These are phyloP conservation scores for Marasmius sp. DNA, from an alignment of 1,284 basidiomycete genomes.

Conservation along the genomic window DNA sequence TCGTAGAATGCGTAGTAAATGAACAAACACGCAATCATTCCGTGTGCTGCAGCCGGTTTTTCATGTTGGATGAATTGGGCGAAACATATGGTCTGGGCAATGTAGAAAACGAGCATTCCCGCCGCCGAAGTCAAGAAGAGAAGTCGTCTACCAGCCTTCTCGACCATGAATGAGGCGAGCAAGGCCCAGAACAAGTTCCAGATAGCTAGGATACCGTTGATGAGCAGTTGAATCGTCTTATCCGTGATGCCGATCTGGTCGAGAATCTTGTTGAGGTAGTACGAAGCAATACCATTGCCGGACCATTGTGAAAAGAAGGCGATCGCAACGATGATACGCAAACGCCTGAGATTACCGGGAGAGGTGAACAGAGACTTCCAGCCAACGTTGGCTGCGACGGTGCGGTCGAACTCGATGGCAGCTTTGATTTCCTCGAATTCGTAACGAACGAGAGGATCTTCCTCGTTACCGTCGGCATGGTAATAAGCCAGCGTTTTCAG, in stretches of 20 bases:
- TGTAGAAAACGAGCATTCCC: slow-evolving; percentile 75
- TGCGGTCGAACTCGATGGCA: slow-evolving; percentile 64
- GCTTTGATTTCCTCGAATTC: slow-evolving; percentile 79
- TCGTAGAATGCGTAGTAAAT: slow-evolving; percentile 71
- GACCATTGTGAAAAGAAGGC: slow-evolving; percentile 79
- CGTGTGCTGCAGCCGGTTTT: slow-evolving; percentile 49
- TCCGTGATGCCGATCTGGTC: slow-evolving; percentile 71
- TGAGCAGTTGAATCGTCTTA: slow-evolving; percentile 59
- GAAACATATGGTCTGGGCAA: slow-evolving; percentile 70
- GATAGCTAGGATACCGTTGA: slow-evolving; percentile 75
- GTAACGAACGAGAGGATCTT: slow-evolving; percentile 69
- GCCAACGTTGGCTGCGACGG: slow-evolving; percentile 55
- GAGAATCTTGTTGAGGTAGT: slow-evolving; percentile 75
- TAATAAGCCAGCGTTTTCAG: slow-evolving; percentile 59
- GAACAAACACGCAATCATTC: slow-evolving; percentile 78
- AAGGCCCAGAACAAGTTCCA: slow-evolving; percentile 73
- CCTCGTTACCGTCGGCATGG: slow-evolving; percentile 67
- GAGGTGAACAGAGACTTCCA: slow-evolving; percentile 61
- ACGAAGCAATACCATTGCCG: slow-evolving; percentile 74
- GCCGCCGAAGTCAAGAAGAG: slow-evolving; percentile 63
- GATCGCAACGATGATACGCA: slow-evolving; percentile 67
- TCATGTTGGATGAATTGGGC: slow-evolving; percentile 55
- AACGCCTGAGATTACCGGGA: slow-evolving; percentile 65
- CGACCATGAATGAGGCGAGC: slow-evolving; percentile 55
- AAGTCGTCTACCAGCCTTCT: slow-evolving; percentile 59